A percentile compares a stretch with the other conserved stretches of the same genome.
Conservation (phyloP, 768 basidiomycete genomes). For the Lactifluus pinguis region DNA sequence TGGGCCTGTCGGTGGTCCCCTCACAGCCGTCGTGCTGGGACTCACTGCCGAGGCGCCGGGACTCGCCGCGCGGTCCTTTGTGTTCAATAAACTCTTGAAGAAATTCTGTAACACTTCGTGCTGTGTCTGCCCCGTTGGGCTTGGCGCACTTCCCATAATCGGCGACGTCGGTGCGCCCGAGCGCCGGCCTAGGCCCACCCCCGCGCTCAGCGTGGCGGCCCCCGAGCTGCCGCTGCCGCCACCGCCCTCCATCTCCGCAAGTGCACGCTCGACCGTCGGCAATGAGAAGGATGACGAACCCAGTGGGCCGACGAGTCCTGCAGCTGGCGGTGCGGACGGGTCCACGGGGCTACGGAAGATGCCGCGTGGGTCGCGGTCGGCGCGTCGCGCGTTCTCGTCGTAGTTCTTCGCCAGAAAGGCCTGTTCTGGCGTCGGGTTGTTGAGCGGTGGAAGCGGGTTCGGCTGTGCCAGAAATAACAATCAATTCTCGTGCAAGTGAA, state of each 20-base stretch:
- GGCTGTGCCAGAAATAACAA: constrained; percentile 33
- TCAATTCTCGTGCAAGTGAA: neutral
- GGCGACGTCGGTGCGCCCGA: constrained; percentile 25
- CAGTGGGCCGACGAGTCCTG: constrained; percentile 90
- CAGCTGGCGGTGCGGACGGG: constrained; percentile 38
- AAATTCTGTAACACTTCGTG: constrained; percentile 83
- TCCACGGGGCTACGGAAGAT: constrained; percentile 77
- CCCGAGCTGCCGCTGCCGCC: constrained; percentile 33
- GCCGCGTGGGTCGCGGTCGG: constrained; percentile 81
- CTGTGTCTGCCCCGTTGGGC: constrained; percentile 48
- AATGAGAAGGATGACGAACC: constrained; percentile 78
- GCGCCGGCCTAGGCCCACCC: constrained; percentile 13
- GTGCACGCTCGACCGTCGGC: constrained; percentile 80
- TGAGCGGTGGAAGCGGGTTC: constrained; percentile 62
- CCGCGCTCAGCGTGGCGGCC: constrained; percentile 15
- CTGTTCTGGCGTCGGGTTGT: constrained; percentile 81
- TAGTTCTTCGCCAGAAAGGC: constrained; percentile 85
- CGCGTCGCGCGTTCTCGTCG: constrained; percentile 84
- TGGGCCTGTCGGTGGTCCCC: neutral
- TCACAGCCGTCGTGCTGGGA: constrained; percentile 22
- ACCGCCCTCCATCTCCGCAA: constrained; percentile 79
- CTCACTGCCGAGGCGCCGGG: constrained; percentile 28
- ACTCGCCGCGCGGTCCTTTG: constrained; percentile 46
- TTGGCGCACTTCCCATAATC: constrained; percentile 29
- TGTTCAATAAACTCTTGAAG: constrained; percentile 73